Evolutionary conservation across 2,329 filamentous ascomycete species (phyloP).

Genomic region (Cladophialophora immunda): DNA sequence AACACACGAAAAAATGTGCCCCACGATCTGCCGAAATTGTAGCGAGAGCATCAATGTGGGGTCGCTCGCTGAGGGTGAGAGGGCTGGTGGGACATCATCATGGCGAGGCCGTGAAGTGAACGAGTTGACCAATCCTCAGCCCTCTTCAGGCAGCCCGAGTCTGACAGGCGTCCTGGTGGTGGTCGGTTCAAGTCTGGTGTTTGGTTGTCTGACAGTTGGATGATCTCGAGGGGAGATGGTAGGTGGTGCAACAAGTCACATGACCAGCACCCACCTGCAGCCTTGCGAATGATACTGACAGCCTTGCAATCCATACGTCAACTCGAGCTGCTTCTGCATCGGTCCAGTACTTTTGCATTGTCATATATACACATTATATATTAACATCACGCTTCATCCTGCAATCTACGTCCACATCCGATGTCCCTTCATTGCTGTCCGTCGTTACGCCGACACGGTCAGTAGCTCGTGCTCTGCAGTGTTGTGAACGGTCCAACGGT

Average conservation of each 20-base stretch:
- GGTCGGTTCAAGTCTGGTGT: too few species aligned
- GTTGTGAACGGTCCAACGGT: slow-evolving; percentile 40
- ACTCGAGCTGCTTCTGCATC: neutral
- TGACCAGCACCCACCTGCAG: neutral
- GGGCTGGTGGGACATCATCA: slow-evolving; percentile 20
- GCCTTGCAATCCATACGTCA: neutral
- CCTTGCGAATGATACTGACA: neutral
- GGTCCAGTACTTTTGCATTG: neutral
- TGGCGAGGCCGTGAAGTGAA: neutral
- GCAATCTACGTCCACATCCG: neutral
- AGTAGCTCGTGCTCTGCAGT: slow-evolving; percentile 36
- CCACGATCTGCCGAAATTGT: slow-evolving; percentile 23
- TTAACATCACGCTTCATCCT: slow-evolving; percentile 7
- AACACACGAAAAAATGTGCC: slow-evolving; percentile 6
- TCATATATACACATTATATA: slow-evolving; percentile 6
- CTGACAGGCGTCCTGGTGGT: neutral
- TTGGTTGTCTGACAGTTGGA: neutral
- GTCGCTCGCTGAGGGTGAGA: neutral
- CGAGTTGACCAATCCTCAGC: too few species aligned
- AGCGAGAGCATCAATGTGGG: slow-evolving; percentile 16
- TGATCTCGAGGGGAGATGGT: neutral
- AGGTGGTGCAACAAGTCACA: neutral
- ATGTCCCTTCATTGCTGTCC: neutral
- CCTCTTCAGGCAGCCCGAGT: neutral
- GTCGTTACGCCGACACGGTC: neutral